phyloP scores from a whole-genome alignment of 371 early-diverging fungal species.

The Umbelopsis sp. region DNA sequence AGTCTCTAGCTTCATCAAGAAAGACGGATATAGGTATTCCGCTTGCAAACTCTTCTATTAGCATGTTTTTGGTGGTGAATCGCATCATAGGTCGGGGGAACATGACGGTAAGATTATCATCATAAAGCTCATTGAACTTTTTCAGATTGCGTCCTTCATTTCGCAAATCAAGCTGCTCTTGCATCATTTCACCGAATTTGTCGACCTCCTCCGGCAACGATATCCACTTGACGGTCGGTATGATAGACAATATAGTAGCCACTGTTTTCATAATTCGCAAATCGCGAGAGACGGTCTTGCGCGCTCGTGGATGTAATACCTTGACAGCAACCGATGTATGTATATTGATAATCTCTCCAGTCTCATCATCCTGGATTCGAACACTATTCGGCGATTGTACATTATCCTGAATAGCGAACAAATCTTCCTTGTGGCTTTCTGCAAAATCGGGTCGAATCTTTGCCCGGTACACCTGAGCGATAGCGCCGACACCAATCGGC shows the following conservation, averaged over 20 bases:
- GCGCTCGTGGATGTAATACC: conserved; percentile 88
- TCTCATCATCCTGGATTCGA: conserved; percentile 27
- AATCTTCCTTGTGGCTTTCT: conserved; percentile 26
- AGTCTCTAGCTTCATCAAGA: conserved; percentile 50
- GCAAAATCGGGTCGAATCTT: conserved; percentile 57
- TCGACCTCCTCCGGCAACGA: conserved; percentile 86
- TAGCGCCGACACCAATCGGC: conserved; percentile 94
- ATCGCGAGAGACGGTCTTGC: conserved; percentile 72
- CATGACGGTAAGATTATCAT: conserved; percentile 47
- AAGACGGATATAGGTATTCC: conserved; percentile 79
- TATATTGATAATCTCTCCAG: conserved; percentile 33
- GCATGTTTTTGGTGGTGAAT: conserved; percentile 68
- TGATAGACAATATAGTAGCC: conserved; percentile 63
- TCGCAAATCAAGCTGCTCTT: conserved; percentile 85
- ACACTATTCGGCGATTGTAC: conserved; percentile 19
- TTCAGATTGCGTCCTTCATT: conserved; percentile 80
- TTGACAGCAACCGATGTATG: conserved; percentile 88
- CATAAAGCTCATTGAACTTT: conserved; percentile 74
- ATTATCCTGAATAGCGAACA: conserved; percentile 20
- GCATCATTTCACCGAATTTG: conserved; percentile 93
- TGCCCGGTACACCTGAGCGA: conserved; percentile 91
- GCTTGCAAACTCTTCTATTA: conserved; percentile 84
- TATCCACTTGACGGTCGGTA: conserved; percentile 85
- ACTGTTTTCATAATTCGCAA: conserved; percentile 76
- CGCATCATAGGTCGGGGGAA: conserved; percentile 76